Conservation (phyloP, 2,329 filamentous ascomycete species). For the Microascus cirrosus region DNA sequence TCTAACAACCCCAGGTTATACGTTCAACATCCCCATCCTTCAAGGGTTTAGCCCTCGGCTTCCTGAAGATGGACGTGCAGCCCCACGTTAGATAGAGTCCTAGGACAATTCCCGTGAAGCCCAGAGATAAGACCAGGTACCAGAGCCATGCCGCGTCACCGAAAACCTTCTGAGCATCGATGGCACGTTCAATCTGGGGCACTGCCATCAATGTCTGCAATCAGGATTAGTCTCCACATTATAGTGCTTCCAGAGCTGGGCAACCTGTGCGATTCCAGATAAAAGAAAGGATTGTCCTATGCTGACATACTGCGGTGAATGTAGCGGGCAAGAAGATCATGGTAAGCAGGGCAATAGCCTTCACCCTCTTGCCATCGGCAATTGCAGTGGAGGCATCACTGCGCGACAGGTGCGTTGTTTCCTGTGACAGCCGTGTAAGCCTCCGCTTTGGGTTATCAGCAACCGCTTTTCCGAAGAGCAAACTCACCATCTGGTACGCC, state of each 20-base stretch:
- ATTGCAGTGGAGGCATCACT: background rate
- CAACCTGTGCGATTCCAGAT: background rate
- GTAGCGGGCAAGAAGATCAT: background rate
- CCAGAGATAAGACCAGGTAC: background rate
- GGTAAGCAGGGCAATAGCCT: background rate
- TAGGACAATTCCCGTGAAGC: background rate
- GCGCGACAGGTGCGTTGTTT: background rate
- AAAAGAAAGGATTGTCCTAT: background rate
- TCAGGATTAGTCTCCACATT: background rate
- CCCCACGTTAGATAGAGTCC: background rate
- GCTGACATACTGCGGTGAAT: background rate
- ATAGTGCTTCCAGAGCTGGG: too few relatives aligned
- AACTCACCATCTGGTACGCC: background rate
- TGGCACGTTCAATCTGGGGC: background rate
- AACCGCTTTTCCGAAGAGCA: too few relatives aligned
- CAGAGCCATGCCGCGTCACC: background rate
- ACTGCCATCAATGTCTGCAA: background rate
- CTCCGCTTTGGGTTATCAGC: background rate
- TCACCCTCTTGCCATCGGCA: conserved; percentile 3
- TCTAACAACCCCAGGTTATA: too few relatives aligned
- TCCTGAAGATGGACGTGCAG: background rate
- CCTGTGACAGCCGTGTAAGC: too few relatives aligned
- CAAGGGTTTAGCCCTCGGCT: background rate
- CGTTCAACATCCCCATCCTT: background rate
- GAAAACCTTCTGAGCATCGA: background rate